These are phyloP conservation scores for Bertia moriformis DNA, from an alignment of 2,329 filamentous ascomycete species.

Conservation along the genomic window DNA sequence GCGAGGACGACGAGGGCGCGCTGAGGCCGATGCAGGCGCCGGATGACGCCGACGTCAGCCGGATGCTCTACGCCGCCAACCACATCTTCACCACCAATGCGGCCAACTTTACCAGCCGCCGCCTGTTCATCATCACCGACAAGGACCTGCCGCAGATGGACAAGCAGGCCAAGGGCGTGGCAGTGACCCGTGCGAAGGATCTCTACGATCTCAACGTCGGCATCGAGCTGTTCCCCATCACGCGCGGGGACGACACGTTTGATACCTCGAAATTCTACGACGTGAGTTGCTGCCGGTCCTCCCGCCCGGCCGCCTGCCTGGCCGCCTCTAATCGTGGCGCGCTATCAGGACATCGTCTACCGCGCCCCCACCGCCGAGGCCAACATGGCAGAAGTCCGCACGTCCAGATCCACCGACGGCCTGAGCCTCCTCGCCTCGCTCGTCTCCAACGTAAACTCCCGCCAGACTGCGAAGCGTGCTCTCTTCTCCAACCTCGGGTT, in stretches of 20 bases:
- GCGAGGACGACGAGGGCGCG: slow-evolving; percentile 56
- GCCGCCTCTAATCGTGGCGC: not conserved
- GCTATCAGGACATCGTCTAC: slow-evolving; percentile 74
- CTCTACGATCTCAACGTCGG: slow-evolving; percentile 82
- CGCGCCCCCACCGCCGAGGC: slow-evolving; percentile 60
- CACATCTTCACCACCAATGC: slow-evolving; percentile 93
- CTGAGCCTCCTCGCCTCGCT: slow-evolving; percentile 67
- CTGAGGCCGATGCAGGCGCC: slow-evolving; percentile 55
- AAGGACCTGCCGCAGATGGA: slow-evolving; percentile 79
- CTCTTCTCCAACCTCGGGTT: slow-evolving; percentile 78
- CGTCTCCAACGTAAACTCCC: slow-evolving; percentile 78
- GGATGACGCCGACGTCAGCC: slow-evolving; percentile 59
- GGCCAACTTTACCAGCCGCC: slow-evolving; percentile 79
- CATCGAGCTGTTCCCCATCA: slow-evolving; percentile 88
- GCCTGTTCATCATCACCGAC: slow-evolving; percentile 92
- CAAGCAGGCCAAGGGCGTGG: slow-evolving; percentile 59
- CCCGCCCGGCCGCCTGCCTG: not conserved
- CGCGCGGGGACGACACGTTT: slow-evolving; percentile 54
- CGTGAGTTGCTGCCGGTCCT: slow-evolving; percentile 27
- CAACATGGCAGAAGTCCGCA: slow-evolving; percentile 37
- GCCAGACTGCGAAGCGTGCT: slow-evolving; percentile 70
- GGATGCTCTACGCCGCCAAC: slow-evolving; percentile 85
- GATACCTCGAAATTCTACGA: slow-evolving; percentile 82
- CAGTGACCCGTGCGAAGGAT: slow-evolving; percentile 81
- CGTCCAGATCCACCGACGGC: slow-evolving; percentile 58